Percentiles rank a stretch among this genome's conserved stretches.
These are phyloP conservation scores for Rosa lucieae DNA, from an alignment of 306 rosid genomes.

Conservation along the genomic window DNA sequence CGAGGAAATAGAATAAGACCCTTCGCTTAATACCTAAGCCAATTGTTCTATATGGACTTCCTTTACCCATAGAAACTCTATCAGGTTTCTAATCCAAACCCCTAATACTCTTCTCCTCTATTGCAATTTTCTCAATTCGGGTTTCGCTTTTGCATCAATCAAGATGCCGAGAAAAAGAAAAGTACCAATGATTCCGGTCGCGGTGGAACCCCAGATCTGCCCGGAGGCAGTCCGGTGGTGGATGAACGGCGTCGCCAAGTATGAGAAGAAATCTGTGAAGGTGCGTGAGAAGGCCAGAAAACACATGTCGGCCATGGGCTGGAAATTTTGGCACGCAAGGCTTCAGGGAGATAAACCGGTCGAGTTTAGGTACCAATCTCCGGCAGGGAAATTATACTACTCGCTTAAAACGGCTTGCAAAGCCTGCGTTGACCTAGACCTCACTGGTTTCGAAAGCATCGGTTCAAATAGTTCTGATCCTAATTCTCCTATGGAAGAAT, in stretches of 20 bases:
- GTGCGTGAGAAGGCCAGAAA: constrained; percentile 38
- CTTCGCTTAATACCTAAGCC: neutral
- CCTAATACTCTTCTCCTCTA: neutral
- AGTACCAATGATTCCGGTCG: neutral
- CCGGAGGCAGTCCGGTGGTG: constrained; percentile 4
- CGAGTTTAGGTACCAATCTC: constrained; percentile 60
- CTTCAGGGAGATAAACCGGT: constrained; percentile 17
- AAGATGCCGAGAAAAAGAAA: neutral
- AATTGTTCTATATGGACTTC: neutral
- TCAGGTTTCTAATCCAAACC: neutral
- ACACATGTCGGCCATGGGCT: constrained; percentile 54
- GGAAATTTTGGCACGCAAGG: constrained; percentile 39
- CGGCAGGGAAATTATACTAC: constrained; percentile 38
- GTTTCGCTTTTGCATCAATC: neutral
- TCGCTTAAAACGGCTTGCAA: constrained; percentile 61
- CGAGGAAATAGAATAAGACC: neutral
- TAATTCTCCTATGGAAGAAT: neutral
- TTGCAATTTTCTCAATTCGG: neutral
- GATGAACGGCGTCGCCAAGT: constrained; percentile 3
- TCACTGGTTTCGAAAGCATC: neutral
- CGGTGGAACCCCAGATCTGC: constrained; percentile 3
- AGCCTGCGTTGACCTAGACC: constrained; percentile 20
- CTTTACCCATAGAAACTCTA: neutral
- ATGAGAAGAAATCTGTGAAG: neutral
- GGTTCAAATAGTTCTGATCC: constrained; percentile 1